phyloP scores from a whole-genome alignment of 768 basidiomycete genomes.

The Tulasnella sp. region DNA sequence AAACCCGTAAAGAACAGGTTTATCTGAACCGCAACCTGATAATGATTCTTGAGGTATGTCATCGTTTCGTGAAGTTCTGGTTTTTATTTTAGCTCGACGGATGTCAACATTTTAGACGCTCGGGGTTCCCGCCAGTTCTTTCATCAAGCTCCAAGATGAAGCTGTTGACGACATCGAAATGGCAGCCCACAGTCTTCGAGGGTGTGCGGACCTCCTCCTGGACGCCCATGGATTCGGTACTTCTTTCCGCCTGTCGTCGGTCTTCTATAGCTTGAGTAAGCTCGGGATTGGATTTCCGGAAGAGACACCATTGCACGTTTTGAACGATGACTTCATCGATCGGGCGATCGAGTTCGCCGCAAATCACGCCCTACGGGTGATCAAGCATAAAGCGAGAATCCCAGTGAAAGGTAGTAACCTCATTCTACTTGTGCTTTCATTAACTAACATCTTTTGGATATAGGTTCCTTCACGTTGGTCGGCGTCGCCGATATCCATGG shows the following conservation, averaged over 20 bases:
- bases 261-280: slow-evolving; percentile 38
- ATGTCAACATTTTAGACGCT: too few relatives aligned
- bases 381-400: slow-evolving; percentile 58
- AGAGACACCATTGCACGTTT: slow-evolving; percentile 24
- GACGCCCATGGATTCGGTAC: slow-evolving; percentile 48
- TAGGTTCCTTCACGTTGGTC: slow-evolving; percentile 45
- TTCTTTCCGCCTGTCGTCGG: slow-evolving; percentile 46
- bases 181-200: slow-evolving; percentile 35
- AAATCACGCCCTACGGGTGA: slow-evolving; percentile 50
- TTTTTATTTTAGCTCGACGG: slow-evolving; percentile 25
- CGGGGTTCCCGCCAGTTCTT: slow-evolving; percentile 45
- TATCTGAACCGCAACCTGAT: slow-evolving; percentile 40
- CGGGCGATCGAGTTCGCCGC: slow-evolving; percentile 44
- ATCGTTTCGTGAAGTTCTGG: too few relatives aligned
- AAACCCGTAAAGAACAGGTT: slow-evolving; percentile 4
- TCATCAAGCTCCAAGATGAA: slow-evolving; percentile 42
- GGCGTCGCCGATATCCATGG: slow-evolving; percentile 59
- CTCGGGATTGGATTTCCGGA: slow-evolving; percentile 36
- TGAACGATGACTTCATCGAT: slow-evolving; percentile 40
- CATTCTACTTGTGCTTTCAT: neutral
- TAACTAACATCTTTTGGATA: slow-evolving; percentile 21
- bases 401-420: slow-evolving; percentile 42
- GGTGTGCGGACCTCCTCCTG: slow-evolving; percentile 42
- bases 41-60: slow-evolving; percentile 45
- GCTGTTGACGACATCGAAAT: slow-evolving; percentile 40